Evolutionary conservation across 495 filamentous ascomycete species (phyloP), one percentile per base, ranked within the genome.

Genomic region (Xylaria cubensis): DNA sequence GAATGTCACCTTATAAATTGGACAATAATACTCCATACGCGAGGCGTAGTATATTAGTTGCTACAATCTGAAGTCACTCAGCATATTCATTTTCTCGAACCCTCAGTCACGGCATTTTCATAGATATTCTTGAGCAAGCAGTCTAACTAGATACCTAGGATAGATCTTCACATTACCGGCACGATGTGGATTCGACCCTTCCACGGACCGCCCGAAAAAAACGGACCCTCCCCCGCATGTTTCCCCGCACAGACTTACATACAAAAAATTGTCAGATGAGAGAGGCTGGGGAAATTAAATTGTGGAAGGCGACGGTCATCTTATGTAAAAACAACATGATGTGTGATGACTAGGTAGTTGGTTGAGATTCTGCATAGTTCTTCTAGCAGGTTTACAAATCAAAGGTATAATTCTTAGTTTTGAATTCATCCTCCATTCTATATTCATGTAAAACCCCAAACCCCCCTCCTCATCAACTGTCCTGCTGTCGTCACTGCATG

Each of bases 401-500:
- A 7, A 63, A 62, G 34, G 59, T 44, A n/a, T 10, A 21, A 5
- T 41, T 44, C 4, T 12, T n/a, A 13, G 6, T 41, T 44, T 1
- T 3, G 15, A 29, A n/a, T 64, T 44, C 12, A 10, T 21, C 39
- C 21, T 63, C 42, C 4, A 17, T 1, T 9, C 4, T 4, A 46
- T 46, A 24, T 46, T 42, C 24, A 34, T 50, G n/a, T n/a, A n/a
- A n/a, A n/a, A n/a, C n/a, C 42, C 3, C 6, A 21, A 4, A n/a
- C n/a, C 63, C 26, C 41, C 36, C 36, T 42, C 59, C 59, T 24
- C 59, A 15, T 42, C 59, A 41, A 64, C 41, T 32, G 15, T 67
- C 17, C 29, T 67, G 32, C 64, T 41, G 26, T 67, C 29, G 44
- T 67, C 64, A 67, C 46, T 24, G 46, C 41, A 67, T 19, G 29